Percentiles rank a stretch among this genome's conserved stretches.
phyloP scores from a whole-genome alignment of 2,329 filamentous ascomycete species.

The Ophiostoma sp. region DNA sequence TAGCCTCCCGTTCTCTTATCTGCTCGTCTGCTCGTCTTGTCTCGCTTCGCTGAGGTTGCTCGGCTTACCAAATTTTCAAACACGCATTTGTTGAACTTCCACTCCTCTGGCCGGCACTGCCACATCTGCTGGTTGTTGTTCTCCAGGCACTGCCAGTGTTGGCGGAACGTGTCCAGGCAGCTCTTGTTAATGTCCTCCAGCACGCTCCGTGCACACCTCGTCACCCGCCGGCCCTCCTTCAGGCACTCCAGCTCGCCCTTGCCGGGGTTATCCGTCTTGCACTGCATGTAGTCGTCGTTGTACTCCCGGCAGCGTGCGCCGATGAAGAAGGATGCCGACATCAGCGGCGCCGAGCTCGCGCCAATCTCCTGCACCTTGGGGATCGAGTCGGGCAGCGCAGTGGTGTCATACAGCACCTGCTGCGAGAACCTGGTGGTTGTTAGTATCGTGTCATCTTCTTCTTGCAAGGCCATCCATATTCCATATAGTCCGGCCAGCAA shows the following conservation, averaged over 20 bases:
- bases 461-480: too few relatives aligned
- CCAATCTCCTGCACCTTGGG: constrained; percentile 92
- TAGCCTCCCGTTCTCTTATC: constrained; percentile 1
- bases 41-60: not conserved
- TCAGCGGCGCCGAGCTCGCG: constrained; percentile 82
- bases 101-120: constrained; percentile 85
- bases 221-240: constrained; percentile 94
- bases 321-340: constrained; percentile 94
- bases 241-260: constrained; percentile 89
- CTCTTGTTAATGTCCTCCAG: constrained; percentile 92
- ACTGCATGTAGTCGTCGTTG: constrained; percentile 99
- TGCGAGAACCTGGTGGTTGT: constrained; percentile 73
- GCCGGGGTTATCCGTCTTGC: constrained; percentile 91
- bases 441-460: not conserved
- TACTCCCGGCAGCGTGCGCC: constrained; percentile 89
- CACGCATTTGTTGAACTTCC: constrained; percentile 89
- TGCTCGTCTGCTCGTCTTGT: not conserved
- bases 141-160: constrained; percentile 93
- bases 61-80: constrained; percentile 77
- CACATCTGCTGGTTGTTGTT: constrained; percentile 97
- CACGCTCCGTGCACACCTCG: constrained; percentile 93
- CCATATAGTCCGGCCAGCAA: not conserved
- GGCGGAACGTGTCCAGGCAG: constrained; percentile 84
- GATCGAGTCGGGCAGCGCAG: constrained; percentile 85
- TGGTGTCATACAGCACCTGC: constrained; percentile 88